phyloP scores from a whole-genome alignment of 164 flowering plant genomes.

The Kingdonia uniflora region DNA sequence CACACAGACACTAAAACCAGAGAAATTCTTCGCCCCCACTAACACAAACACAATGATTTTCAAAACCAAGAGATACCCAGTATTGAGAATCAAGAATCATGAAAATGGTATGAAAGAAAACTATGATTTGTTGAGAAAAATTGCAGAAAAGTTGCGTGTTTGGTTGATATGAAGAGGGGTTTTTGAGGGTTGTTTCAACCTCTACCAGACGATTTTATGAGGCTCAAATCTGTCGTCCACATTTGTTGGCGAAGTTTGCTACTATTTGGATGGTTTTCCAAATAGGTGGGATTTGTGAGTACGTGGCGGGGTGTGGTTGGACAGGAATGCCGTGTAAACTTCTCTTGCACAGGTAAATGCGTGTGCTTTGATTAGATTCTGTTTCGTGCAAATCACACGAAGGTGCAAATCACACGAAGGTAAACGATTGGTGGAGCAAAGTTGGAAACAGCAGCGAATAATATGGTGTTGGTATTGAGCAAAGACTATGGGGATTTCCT shows the following conservation, averaged over 20 bases:
- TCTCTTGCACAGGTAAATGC: not conserved
- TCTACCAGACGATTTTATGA: constrained; percentile 14
- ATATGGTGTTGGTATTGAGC: too few species aligned
- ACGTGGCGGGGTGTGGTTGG: not conserved
- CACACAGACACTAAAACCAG: too few species aligned
- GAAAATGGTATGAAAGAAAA: constrained; percentile 4
- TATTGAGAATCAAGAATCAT: constrained; percentile 4
- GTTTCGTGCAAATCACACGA: too few species aligned
- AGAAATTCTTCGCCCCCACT: constrained; percentile 1
- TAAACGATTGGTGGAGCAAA: too few species aligned
- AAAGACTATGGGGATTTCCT: too few species aligned
- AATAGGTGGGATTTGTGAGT: not conserved
- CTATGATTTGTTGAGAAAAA: not conserved
- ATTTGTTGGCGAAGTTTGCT: not conserved
- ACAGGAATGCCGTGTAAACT: not conserved
- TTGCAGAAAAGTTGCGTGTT: not conserved
- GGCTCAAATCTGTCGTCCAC: constrained; percentile 13
- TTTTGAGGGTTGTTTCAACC: not conserved
- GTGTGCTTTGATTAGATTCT: too few species aligned
- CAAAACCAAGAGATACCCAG: constrained; percentile 23
- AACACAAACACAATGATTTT: constrained; percentile 1
- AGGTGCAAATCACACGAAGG: too few species aligned
- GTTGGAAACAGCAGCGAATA: too few species aligned
- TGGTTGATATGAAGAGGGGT: not conserved
- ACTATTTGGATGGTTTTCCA: constrained; percentile 1